Evolutionary conservation across 2,329 filamentous ascomycete genomes (phyloP).

Genomic region (Colletotrichum camelliae): DNA sequence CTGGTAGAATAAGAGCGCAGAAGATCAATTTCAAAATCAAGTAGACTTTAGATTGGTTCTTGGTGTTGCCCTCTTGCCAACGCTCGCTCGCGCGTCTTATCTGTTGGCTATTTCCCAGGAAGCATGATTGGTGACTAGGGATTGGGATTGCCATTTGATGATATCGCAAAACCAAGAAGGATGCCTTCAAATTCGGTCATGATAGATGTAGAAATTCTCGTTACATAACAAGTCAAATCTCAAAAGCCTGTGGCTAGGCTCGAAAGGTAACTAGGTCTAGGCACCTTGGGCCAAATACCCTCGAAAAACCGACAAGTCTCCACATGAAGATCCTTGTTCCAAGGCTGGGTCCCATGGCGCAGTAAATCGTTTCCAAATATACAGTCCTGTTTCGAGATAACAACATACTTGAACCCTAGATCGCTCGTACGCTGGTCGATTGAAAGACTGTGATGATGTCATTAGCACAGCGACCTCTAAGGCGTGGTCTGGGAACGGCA

Average conservation of each 20-base stretch:
- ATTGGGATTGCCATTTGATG: neutral
- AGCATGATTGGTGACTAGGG: neutral
- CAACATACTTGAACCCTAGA: neutral
- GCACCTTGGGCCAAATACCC: neutral
- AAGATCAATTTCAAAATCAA: neutral
- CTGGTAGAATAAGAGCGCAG: neutral
- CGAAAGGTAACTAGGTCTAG: neutral
- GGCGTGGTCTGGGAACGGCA: neutral
- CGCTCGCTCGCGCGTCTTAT: neutral
- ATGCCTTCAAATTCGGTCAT: neutral
- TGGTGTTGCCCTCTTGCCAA: neutral
- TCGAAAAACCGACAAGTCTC: neutral
- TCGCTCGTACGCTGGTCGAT: neutral
- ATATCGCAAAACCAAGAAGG: too few species aligned
- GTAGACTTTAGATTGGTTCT: rapidly evolving
- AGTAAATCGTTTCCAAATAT: neutral
- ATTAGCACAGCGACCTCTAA: neutral
- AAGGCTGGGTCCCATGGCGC: neutral
- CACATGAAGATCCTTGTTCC: neutral
- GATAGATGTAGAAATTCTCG: neutral
- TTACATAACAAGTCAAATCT: neutral
- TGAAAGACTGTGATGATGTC: neutral
- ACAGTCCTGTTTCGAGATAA: neutral
- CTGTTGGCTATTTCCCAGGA: neutral
- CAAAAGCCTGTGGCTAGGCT: too few species aligned